phyloP scores from a whole-genome alignment of 2,329 filamentous ascomycete species.

The Hymenoscyphus salicellus region DNA sequence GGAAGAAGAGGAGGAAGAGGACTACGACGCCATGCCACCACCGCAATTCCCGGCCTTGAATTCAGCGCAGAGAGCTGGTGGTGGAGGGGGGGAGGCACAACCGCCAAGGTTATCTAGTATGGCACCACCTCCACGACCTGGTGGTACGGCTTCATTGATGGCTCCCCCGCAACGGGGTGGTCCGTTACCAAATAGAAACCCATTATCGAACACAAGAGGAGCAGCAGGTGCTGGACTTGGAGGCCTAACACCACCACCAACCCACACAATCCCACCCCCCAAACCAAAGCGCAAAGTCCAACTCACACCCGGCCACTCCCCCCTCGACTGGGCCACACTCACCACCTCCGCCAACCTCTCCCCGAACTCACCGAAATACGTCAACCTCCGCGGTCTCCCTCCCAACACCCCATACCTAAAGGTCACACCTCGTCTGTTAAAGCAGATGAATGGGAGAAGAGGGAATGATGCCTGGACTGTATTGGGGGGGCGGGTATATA shows the following conservation, averaged over 20 bases:
- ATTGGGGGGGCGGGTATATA: conserved; percentile 88
- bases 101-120: conserved; percentile 16
- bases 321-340: conserved; percentile 91
- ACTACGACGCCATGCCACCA: conserved; percentile 17
- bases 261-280: conserved; percentile 49
- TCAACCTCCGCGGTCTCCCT: conserved; percentile 65
- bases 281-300: conserved; percentile 69
- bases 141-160: conserved; percentile 16
- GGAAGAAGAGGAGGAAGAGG: conserved; percentile 29
- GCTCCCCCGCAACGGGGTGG: conserved; percentile 26
- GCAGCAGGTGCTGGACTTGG: conserved; percentile 28
- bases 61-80: conserved; percentile 49
- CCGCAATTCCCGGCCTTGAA: conserved; percentile 48
- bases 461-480: conserved; percentile 88
- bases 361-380: conserved; percentile 30
- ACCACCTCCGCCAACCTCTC: conserved; percentile 48
- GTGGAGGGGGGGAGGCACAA: conserved; percentile 17
- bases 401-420: conserved; percentile 56
- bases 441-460: conserved; percentile 74
- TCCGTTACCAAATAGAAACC: conserved; percentile 25
- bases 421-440: conserved; percentile 79
- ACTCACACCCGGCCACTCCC: conserved; percentile 86
- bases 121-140: conserved; percentile 19
- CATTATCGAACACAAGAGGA: conserved; percentile 37
- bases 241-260: conserved; percentile 53